Conservation (phyloP, 305 asterid species). For the Fraxinus angustifolia region DNA sequence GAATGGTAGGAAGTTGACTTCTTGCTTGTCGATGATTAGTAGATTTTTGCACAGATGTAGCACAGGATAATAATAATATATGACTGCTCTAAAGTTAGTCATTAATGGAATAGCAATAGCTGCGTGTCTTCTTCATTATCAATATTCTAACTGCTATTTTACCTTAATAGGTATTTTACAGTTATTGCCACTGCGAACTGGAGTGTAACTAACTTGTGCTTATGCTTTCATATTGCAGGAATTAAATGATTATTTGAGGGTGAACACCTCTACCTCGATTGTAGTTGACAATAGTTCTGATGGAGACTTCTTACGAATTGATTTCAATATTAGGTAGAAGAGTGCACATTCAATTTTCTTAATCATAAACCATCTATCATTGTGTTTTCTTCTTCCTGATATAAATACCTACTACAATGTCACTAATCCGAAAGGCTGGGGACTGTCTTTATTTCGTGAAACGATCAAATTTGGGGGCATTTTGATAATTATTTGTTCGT, state of each 20-base stretch:
- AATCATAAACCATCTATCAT: neutral
- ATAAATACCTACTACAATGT: neutral
- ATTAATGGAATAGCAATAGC: neutral
- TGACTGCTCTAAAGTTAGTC: constrained; percentile 4
- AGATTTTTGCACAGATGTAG: constrained; percentile 5
- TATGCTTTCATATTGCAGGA: constrained; percentile 56
- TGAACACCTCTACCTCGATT: constrained; percentile 63
- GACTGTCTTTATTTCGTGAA: neutral
- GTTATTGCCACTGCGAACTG: constrained; percentile 8
- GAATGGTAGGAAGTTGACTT: constrained; percentile 63
- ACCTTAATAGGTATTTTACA: neutral
- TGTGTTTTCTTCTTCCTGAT: neutral
- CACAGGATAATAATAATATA: neutral
- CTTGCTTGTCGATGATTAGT: neutral
- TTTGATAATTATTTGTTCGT: neutral
- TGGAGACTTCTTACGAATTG: constrained; percentile 77
- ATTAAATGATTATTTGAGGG: constrained; percentile 59
- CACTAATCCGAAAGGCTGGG: neutral
- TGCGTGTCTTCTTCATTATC: neutral
- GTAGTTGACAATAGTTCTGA: constrained; percentile 83
- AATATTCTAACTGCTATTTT: constrained; percentile 3
- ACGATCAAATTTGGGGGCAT: neutral
- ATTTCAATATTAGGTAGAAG: constrained; percentile 75
- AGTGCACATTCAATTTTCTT: neutral
- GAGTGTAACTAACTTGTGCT: constrained; percentile 3